phyloP scores from a whole-genome alignment of 2,329 filamentous ascomycete genomes.

The Simplicillium aogashimaense region DNA sequence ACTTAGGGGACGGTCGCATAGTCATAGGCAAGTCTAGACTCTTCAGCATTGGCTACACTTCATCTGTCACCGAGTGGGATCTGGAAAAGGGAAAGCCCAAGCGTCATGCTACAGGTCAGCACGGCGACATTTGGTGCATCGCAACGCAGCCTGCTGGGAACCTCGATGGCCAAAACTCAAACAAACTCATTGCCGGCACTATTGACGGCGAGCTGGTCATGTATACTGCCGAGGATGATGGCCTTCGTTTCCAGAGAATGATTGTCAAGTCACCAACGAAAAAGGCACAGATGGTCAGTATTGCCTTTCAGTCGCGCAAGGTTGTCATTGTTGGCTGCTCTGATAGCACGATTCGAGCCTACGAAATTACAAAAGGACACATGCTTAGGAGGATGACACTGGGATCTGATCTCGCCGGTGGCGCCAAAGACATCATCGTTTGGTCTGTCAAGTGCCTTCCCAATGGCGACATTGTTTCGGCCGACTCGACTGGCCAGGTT shows the following conservation, averaged over 20 bases:
- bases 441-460: conserved; percentile 88
- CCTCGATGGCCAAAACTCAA: conserved; percentile 25
- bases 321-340: conserved; percentile 84
- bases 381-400: conserved; percentile 76
- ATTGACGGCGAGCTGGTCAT: conserved; percentile 84
- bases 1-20: conserved; percentile 50
- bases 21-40: conserved; percentile 67
- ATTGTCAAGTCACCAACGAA: conserved; percentile 70
- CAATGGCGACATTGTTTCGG: conserved; percentile 84
- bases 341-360: conserved; percentile 90
- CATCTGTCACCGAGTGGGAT: conserved; percentile 91
- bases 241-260: conserved; percentile 69
- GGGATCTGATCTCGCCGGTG: conserved; percentile 66
- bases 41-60: conserved; percentile 94
- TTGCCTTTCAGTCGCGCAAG: conserved; percentile 79
- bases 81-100: conserved; percentile 67
- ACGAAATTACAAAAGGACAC: conserved; percentile 71
- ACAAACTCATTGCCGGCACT: conserved; percentile 74
- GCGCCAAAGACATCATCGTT: conserved; percentile 76
- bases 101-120: conserved; percentile 80
- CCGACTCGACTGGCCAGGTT: conserved; percentile 88
- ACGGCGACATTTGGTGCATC: conserved; percentile 95
- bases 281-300: conserved; percentile 80
- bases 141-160: conserved; percentile 61
- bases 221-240: conserved; percentile 75